Conservation (phyloP, 2,329 filamentous ascomycete species). For the Simplicillium sp. region DNA sequence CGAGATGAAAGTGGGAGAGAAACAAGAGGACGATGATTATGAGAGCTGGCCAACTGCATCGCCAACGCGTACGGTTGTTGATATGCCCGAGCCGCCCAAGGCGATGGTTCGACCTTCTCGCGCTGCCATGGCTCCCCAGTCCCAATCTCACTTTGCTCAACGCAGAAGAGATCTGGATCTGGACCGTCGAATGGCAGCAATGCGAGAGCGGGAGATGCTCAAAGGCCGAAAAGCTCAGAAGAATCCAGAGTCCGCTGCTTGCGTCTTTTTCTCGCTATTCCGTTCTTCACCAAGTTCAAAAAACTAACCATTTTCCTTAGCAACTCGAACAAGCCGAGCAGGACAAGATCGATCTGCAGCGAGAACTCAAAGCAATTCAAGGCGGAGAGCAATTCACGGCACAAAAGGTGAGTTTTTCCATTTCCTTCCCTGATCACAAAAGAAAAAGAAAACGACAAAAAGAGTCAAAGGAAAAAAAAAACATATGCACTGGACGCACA, state of each 20-base stretch:
- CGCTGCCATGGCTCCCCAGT: background rate
- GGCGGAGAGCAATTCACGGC: constrained; percentile 37
- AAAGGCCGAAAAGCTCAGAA: background rate
- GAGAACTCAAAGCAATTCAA: constrained; percentile 42
- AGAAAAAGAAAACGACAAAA: constrained; percentile 3
- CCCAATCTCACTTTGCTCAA: background rate
- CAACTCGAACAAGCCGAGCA: constrained; percentile 50
- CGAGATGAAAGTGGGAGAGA: background rate
- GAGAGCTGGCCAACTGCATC: background rate
- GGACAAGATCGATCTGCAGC: constrained; percentile 46
- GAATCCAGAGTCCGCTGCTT: background rate
- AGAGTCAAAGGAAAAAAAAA: constrained; percentile 1
- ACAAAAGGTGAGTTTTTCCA: constrained; percentile 38
- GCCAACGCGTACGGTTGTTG: too few species aligned
- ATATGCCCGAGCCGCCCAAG: too few species aligned
- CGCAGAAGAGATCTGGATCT: background rate
- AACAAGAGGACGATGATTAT: too few species aligned
- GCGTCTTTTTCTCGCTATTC: background rate
- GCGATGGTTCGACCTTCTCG: too few species aligned
- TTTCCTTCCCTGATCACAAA: constrained; percentile 3
- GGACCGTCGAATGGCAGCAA: too few species aligned
- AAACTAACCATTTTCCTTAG: constrained; percentile 20
- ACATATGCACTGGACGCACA: too few species aligned
- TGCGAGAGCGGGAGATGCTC: too few species aligned
- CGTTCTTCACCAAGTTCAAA: background rate